Evolutionary conservation across 176 grass and related monocot species (phyloP), one percentile per base, ranked within the genome.

Genomic region (Melocanna baccifera): DNA sequence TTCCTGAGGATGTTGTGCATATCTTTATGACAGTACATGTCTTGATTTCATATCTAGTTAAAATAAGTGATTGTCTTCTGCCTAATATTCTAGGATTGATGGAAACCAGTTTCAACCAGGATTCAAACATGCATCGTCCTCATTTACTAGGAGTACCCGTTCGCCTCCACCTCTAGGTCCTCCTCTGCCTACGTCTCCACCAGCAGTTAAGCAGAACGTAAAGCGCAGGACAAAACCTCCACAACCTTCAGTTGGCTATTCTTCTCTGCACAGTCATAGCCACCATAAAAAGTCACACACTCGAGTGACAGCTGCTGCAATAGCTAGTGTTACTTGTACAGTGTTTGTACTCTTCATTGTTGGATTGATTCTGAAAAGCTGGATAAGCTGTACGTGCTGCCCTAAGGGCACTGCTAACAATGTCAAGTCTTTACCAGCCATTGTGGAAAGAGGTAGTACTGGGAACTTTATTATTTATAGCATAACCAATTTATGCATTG

Each of bases 31-130:
- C 55, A 11, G 20, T 11, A 58, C 22, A 2, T 72, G 59, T 72
- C 9, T 68, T 94, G 70, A 83, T 19, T 85, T 91, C 43, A 86
- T 82, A 74, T 76, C 11, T 58, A 57, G 73, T 26, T 37, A 78
- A 65, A 87, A 88, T 67, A 77, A 52, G n/a, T 50, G 52, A 43
- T 71, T 73, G 50, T 41, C 45, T 62, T 69, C 25, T 62, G n/a
- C 19, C 73, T 29, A 48, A 80, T 42, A 74, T 91, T 91, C 69
- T 91, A 96, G 93, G 93, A 92, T 93, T 86, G 71, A 89, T 70
- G 91, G 88, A 82, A 96, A 96, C 80, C 83, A 88, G 62, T 93
- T 96, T 82, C 77, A 91, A 80, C 77, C 83, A 55, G 75, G 91
- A 76, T 88, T 81, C 57, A 81, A 52, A 81, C 66, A 37, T 81